These are phyloP conservation scores for Anethum foeniculum DNA, from an alignment of 140 eudicot species.

Conservation along the genomic window DNA sequence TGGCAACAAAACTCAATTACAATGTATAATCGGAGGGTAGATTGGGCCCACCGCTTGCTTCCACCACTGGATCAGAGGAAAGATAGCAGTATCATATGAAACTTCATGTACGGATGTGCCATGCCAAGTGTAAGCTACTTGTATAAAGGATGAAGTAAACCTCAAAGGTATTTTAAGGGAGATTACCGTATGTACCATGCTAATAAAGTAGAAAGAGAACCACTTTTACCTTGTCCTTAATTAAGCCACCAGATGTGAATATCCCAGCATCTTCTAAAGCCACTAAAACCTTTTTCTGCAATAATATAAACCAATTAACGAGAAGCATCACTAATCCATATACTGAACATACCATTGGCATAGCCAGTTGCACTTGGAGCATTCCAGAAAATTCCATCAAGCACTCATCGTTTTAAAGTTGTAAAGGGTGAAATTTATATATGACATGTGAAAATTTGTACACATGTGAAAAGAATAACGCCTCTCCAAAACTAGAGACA, in stretches of 20 bases:
- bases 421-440: not conserved
- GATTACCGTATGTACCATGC: not conserved
- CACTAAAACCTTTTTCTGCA: constrained; percentile 64
- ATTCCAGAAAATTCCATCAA: not conserved
- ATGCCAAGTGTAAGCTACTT: not conserved
- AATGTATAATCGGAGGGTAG: not conserved
- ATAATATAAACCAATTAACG: constrained; percentile 11
- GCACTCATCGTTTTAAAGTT: not conserved
- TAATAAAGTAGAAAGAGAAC: not conserved
- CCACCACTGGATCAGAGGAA: not conserved
- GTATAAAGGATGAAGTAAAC: not conserved
- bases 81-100: not conserved
- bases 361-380: not conserved
- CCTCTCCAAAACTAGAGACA: not conserved
- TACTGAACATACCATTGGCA: constrained; percentile 1
- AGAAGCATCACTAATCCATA: not conserved
- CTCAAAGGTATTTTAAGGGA: not conserved
- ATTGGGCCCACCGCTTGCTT: not conserved
- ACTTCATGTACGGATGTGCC: not conserved
- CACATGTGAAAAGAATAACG: not conserved
- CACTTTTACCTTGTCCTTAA: constrained; percentile 80
- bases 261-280: constrained; percentile 97
- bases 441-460: not conserved
- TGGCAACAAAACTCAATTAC: not conserved
- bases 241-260: constrained; percentile 86